Base-by-base conservation (phyloP, 148 eudicot species). In the Cornus controversa region DNA sequence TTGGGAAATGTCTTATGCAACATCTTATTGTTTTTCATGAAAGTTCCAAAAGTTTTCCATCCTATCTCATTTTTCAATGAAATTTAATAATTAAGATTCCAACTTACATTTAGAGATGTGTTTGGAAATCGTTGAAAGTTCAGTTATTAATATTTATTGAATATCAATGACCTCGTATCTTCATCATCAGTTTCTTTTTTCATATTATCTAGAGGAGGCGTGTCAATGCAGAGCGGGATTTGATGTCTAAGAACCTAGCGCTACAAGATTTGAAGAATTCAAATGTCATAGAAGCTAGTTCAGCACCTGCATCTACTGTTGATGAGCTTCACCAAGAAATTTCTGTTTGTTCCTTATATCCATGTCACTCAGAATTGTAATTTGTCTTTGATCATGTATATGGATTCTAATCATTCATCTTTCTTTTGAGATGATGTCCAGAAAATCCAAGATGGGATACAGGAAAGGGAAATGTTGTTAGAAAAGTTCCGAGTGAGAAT, bases 301-400 rank as follows among this genome's bases (percentile, higher is more conserved):
- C 89, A 29, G 66, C 75, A 22, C 71, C 88, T 72, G 84, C 83
- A 37, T 88, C 94, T 75, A 83, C 89, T 71, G 89, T 85, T 67
- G 94, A 96, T 82, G 98, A 96, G 82, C 92, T 91, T 85, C 82
- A 24, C 76, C 88, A 79, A 60, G 99, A 93, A 72, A 85, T 89
- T 69, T 85, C 78, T 70, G 99, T 96, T 70, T 75, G 97, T 88
- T 60, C 54, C 78, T 75, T 57, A 47, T 14, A 80, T 71, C 73
- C 34, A 58, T 54, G 20, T 71, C 31, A 64, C 24, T 53, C 40
- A 24, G 36, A 50, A 69, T 77, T 71, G 69, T 23, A 9, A 26
- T 54, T 40, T 77, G 50, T 45, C 42, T 69, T 58, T 65, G 28
- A 11, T 20, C 45, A 10, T 69, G 13, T 60, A 68, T 26, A 4